Conservation (phyloP, 2,329 filamentous ascomycete species). For the Claviceps pazoutovae region DNA sequence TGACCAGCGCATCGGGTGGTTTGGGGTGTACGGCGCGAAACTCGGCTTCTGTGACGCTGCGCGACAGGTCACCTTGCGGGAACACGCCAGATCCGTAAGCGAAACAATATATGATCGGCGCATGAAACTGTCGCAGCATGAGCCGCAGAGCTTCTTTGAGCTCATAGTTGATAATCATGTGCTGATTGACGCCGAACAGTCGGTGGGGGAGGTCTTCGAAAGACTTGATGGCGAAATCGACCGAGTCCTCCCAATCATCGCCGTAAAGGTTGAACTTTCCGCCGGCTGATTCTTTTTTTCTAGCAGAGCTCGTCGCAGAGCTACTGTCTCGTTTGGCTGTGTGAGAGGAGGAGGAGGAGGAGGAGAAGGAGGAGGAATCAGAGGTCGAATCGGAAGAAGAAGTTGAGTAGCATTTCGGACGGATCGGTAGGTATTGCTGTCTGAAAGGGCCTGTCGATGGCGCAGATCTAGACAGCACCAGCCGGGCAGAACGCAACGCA, state of each 20-base stretch:
- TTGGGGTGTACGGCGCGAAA: constrained; percentile 62
- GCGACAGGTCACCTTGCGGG: constrained; percentile 50
- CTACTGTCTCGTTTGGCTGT: constrained; percentile 5
- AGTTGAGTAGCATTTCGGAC: constrained; percentile 4
- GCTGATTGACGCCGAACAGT: constrained; percentile 85
- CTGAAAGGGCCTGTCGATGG: constrained; percentile 5
- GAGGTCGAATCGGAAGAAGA: not conserved
- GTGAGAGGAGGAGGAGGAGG: constrained; percentile 2
- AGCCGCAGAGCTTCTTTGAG: constrained; percentile 83
- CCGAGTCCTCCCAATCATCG: constrained; percentile 29
- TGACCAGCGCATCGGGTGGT: constrained; percentile 64
- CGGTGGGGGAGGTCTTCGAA: constrained; percentile 31
- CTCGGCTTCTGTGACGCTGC: constrained; percentile 39
- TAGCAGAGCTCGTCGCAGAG: constrained; percentile 3
- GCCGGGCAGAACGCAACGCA: constrained; percentile 9
- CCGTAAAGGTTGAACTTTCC: constrained; percentile 23
- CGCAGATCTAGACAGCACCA: constrained; percentile 5
- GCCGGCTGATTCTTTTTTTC: constrained; percentile 13
- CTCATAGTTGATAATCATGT: constrained; percentile 90
- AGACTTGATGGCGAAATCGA: constrained; percentile 27
- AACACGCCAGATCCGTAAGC: constrained; percentile 97
- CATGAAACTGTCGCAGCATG: constrained; percentile 80
- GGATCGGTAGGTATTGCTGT: not conserved
- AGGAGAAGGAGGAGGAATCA: constrained; percentile 1
- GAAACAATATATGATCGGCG: constrained; percentile 91